phyloP scores from a whole-genome alignment of 2,329 filamentous ascomycete species.

The Colletotrichum siamense region DNA sequence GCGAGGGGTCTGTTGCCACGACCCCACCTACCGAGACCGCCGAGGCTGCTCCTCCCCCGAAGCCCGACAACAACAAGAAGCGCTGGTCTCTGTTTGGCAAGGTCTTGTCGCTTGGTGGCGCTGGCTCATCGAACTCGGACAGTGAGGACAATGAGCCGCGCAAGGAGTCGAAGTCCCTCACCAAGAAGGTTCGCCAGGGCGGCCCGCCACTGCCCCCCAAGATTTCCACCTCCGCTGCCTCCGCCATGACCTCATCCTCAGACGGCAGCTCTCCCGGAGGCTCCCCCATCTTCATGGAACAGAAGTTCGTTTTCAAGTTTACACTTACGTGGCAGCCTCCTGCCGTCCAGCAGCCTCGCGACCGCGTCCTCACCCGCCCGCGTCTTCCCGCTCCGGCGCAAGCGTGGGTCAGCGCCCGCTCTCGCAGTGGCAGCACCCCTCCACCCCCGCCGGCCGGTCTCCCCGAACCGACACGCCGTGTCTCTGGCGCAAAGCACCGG shows the following conservation, averaged over 20 bases:
- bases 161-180: constrained; percentile 47
- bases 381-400: constrained; percentile 76
- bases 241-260: constrained; percentile 41
- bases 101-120: constrained; percentile 54
- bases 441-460: constrained; percentile 39
- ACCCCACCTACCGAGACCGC: constrained; percentile 8
- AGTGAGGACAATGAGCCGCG: constrained; percentile 55
- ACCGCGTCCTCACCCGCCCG: constrained; percentile 70
- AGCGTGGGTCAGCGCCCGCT: constrained; percentile 55
- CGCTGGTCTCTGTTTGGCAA: constrained; percentile 69
- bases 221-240: constrained; percentile 28
- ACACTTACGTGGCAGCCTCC: constrained; percentile 68
- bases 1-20: constrained; percentile 13
- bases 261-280: constrained; percentile 62
- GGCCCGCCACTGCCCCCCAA: constrained; percentile 42
- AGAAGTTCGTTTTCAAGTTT: constrained; percentile 75
- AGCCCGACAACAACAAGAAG: constrained; percentile 51
- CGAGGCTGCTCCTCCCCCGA: constrained; percentile 27
- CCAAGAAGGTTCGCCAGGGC: constrained; percentile 11
- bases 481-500: constrained; percentile 50
- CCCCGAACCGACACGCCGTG: constrained; percentile 49
- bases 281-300: constrained; percentile 58
- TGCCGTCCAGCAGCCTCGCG: constrained; percentile 58
- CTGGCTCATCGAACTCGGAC: constrained; percentile 32
- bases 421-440: constrained; percentile 43